These are phyloP conservation scores for Bipolaris gigantea DNA, from an alignment of 2,329 filamentous ascomycete genomes.

Conservation along the genomic window DNA sequence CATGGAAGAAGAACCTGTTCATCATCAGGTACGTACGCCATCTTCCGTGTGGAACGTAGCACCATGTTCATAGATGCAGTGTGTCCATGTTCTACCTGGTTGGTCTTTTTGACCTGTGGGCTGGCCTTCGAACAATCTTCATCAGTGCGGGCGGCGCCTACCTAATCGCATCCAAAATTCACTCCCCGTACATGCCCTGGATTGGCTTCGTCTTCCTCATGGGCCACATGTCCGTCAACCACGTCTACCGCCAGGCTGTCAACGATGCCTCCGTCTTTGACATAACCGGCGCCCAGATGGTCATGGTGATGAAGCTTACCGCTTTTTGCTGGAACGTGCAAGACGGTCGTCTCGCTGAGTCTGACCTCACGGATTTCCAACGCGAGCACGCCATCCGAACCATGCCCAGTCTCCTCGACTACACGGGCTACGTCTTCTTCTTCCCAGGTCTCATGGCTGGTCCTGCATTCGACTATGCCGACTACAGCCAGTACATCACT, in stretches of 20 bases:
- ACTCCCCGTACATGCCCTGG: conserved; percentile 97
- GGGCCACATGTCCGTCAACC: conserved; percentile 90
- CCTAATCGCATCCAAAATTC: conserved; percentile 77
- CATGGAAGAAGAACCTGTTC: conserved; percentile 85
- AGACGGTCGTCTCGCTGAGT: conserved; percentile 78
- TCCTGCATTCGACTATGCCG: conserved; percentile 90
- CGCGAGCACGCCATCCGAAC: conserved; percentile 76
- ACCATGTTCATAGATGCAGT: conserved; percentile 47
- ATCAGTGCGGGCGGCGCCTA: conserved; percentile 82
- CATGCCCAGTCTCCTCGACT: conserved; percentile 78
- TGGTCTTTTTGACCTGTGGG: conserved; percentile 91
- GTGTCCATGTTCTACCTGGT: conserved; percentile 88
- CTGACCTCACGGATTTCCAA: conserved; percentile 83
- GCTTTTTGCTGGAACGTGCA: conserved; percentile 98
- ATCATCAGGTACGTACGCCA: conserved; percentile 66
- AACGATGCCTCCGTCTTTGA: conserved; percentile 71
- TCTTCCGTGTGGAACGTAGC: background rate
- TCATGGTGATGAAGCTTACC: conserved; percentile 94
- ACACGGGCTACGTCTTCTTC: conserved; percentile 87
- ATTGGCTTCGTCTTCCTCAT: conserved; percentile 91
- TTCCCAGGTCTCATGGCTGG: conserved; percentile 90
- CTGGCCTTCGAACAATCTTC: conserved; percentile 74
- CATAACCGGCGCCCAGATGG: conserved; percentile 95
- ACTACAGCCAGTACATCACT: conserved; percentile 90
- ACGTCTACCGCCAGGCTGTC: conserved; percentile 76